Conservation (phyloP, 208 protist genomes). For the Leishmania major region DNA sequence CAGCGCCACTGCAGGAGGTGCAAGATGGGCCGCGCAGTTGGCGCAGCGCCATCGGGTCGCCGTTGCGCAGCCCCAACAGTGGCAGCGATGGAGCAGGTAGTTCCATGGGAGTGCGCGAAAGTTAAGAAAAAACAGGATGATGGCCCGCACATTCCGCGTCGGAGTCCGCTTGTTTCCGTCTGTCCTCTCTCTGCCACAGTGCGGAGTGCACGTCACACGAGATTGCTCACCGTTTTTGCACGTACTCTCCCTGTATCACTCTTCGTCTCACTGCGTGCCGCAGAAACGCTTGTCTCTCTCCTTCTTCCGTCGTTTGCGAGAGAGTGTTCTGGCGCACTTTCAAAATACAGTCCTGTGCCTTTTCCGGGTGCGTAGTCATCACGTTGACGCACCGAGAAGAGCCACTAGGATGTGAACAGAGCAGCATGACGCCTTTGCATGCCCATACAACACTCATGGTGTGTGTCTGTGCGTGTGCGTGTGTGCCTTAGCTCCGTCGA, state of each 20-base stretch:
- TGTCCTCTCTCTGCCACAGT: not conserved
- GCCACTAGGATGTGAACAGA: not conserved
- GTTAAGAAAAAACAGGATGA: not conserved
- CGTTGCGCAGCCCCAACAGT: not conserved
- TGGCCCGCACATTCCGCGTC: not conserved
- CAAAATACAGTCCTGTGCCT: not conserved
- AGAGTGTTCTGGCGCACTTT: not conserved
- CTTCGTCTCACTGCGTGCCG: not conserved
- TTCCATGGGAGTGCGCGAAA: not conserved
- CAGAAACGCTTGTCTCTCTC: not conserved
- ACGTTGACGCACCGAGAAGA: not conserved
- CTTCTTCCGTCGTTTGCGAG: not conserved
- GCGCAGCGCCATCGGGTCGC: constrained; percentile 13
- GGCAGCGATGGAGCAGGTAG: not conserved
- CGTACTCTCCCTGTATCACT: not conserved
- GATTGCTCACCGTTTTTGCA: not conserved
- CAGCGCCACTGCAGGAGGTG: constrained; percentile 47
- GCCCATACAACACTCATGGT: not conserved
- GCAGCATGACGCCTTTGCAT: not conserved
- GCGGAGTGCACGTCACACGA: not conserved
- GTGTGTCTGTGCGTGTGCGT: not conserved
- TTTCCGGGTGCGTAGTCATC: not conserved
- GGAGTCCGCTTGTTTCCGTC: not conserved
- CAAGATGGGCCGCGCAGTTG: constrained; percentile 37
- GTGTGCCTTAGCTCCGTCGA: not conserved